These are phyloP conservation scores for Hysterium pulicare DNA, from an alignment of 2,329 filamentous ascomycete genomes.

Conservation along the genomic window DNA sequence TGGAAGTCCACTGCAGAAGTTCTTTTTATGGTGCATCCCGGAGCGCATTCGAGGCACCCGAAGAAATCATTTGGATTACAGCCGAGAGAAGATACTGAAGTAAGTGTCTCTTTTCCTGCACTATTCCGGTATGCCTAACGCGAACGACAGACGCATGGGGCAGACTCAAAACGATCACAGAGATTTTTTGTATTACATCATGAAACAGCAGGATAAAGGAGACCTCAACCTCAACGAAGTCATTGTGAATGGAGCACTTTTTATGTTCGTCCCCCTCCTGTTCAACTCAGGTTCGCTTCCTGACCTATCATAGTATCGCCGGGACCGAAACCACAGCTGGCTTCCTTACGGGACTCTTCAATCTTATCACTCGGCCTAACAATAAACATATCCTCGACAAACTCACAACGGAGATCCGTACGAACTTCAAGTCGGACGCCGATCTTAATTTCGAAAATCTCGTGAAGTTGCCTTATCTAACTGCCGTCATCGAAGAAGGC, in stretches of 20 bases:
- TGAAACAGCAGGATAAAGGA: conserved; percentile 16
- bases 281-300: neutral
- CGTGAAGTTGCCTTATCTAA: conserved; percentile 3
- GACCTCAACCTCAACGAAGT: conserved; percentile 16
- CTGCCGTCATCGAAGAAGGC: conserved; percentile 2
- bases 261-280: conserved; percentile 8
- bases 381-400: conserved; percentile 14
- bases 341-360: conserved; percentile 13
- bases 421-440: neutral
- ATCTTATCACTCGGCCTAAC: conserved; percentile 9
- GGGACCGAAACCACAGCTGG: conserved; percentile 19
- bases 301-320: conserved; percentile 9
- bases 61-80: conserved; percentile 17
- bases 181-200: conserved; percentile 18
- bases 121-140: no score
- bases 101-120: neutral
- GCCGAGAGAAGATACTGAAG: conserved; percentile 19
- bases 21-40: conserved; percentile 16
- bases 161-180: conserved; percentile 12
- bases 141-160: conserved; percentile 14
- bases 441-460: neutral
- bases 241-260: conserved; percentile 17
- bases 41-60: conserved; percentile 9
- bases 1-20: conserved; percentile 14
- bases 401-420: conserved; percentile 7